These are phyloP conservation scores for Limnanthes douglasii DNA, from an alignment of 345 rosid species.

Conservation along the genomic window DNA sequence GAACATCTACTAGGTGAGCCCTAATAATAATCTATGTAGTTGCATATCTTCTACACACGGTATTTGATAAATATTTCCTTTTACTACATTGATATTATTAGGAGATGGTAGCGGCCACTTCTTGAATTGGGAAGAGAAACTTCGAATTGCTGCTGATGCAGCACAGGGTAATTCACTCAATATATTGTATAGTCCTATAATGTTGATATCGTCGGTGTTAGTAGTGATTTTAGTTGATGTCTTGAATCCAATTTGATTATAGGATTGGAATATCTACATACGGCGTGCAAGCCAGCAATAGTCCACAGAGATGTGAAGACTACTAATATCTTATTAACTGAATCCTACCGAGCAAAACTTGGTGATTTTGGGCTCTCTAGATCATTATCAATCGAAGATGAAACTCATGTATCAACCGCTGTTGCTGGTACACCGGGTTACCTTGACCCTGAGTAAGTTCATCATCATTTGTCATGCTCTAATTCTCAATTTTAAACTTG, in stretches of 20 bases:
- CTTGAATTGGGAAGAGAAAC: constrained; percentile 16
- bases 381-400: constrained; percentile 8
- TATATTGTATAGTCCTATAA: too few species aligned
- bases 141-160: constrained; percentile 17
- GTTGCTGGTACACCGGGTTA: too few species aligned
- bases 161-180: constrained; percentile 19
- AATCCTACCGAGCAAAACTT: constrained; percentile 15
- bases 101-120: background rate
- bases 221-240: background rate
- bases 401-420: constrained; percentile 1
- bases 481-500: too few species aligned
- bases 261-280: constrained; percentile 19
- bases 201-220: too few species aligned
- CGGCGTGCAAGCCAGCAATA: constrained; percentile 17
- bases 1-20: background rate
- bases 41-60: too few species aligned
- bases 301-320: constrained; percentile 19
- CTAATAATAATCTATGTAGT: too few species aligned
- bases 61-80: too few species aligned
- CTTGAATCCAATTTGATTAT: background rate
- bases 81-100: background rate
- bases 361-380: constrained; percentile 19
- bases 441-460: constrained; percentile 21
- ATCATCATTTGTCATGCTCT: too few species aligned
- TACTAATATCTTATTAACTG: constrained; percentile 15